Base-by-base conservation (phyloP, 1,284 basidiomycete species). In the Leccinum ponderosum region DNA sequence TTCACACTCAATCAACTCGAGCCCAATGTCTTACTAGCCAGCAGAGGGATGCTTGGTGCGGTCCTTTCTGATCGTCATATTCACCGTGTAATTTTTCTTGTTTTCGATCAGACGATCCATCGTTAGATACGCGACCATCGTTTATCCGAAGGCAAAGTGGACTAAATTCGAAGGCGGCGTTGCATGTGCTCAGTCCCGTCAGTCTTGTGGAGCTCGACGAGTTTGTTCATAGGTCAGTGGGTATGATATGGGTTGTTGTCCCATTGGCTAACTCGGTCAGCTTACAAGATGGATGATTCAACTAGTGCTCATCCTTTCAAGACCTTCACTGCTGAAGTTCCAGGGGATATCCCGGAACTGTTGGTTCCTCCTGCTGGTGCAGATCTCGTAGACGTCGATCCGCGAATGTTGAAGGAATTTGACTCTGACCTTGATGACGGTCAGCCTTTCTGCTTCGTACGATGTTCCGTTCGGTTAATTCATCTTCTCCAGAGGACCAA, bases 401-500 rank as follows among this genome's bases (percentile, higher is more conserved):
- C 80, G 1, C 76, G 71, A 60, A 68, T 78, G 2, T 79, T 97
- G 54, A 82, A 82, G 56, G 95, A 95, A 39, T 91, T 98, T 62
- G 90, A 98, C 76, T 98, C 33, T 33, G 12, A 33, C 33, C 33
- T 97, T 71, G 95, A 98, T 73, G 93, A 97, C 69, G 95, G 94
- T 93, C 65, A 60, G 85, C 73, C 9, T 0, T 12, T 22, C 14
- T 47, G 33, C 22, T 53, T 56, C 29, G 39, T 20, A 47, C 35
- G 7, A 6, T 51, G 15, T 47, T 54, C 55, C 2, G 7, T 39
- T 22, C 48, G 53, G 54, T 51, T 60, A 22, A 65, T 56, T 20
- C 14, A 42, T 53, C 14, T 52, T 7, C 35, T 42, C 37, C 59
- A 57, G 95, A 97, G 69, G 95, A 99, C 76, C 86, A 91, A 69